Evolutionary conservation across 1,139 yeast genomes (phyloP), one percentile per base, ranked within the genome.

Genomic region (Scheffersomyces illinoinensis): DNA sequence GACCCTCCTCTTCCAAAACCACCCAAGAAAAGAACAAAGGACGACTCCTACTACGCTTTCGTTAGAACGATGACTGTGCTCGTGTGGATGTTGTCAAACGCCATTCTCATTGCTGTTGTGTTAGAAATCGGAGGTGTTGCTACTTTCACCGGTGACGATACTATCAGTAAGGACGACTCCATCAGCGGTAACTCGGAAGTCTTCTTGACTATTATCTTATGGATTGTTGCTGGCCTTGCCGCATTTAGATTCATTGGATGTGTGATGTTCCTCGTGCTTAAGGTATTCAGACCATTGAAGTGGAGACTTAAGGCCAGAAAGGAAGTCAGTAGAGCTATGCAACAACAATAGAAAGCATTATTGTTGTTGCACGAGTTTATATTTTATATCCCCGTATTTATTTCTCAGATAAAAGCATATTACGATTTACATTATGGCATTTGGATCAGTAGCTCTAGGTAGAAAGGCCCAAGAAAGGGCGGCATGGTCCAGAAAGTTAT

Each of bases 201-300:
- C 2, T 81, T 81, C 64, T 78, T 81, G 68, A 72, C 82, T 23
- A 76, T 80, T 59, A 80, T 81, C 58, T 78, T 81, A 68, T 81
- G 85, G 85, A 73, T 79, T 63, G 85, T 81, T 58, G 83, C 84
- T 5, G 84, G 80, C 1, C 75, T 80, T 65, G 84, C 85, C 5
- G 64, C 70, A 46, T 80, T 78, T 67, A 72, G 83, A 57, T 78
- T 80, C 60, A 55, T 76, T 51, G 85, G 85, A 8, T 74, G 82
- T 68, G 70, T 74, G 4, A 64, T 78, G 59, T 81, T 67, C 66
- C 72, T 80, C 63, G 56, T 78, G 8, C 70, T 74, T 64, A 78
- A 77, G 66, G 63, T 68, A 10, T 71, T 77, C 58, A 69, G 85
- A 58, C 84, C 84, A 4, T 58, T 81, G 48, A 78, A 77, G 63